Base-by-base conservation (phyloP, 2,329 filamentous ascomycete genomes). In the Fusarium equiseti region DNA sequence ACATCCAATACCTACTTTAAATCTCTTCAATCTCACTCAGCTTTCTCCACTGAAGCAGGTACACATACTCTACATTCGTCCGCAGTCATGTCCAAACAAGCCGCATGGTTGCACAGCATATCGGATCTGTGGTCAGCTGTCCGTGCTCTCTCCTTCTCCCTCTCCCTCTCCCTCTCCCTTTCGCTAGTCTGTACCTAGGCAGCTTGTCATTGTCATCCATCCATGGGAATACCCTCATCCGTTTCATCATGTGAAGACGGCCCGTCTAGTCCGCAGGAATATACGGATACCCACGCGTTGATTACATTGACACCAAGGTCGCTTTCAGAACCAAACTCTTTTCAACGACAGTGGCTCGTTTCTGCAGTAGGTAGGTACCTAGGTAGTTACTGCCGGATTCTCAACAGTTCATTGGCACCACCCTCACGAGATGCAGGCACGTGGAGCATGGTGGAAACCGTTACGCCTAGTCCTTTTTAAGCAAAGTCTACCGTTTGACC, bases 391-490 rank as follows among this genome's bases (percentile, higher is more conserved):
- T 57, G 54, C 62, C 55, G 54, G 54, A 20, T 40, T 24, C 38
- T 51, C 42, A 48, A 49, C 31, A 44, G 46, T 31, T 45, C 64
- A 64, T 64, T 68, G 66, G 61, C 68, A 70, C 68, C 60, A 65
- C 59, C 63, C 55, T 61, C 61, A 35, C 13, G 44, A 54, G n/a
- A 53, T 52, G 43, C 63, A 71, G 66, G 68, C 73, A 71, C 72
- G 68, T 73, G 72, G 73, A 66, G 65, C 53, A 66, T 65, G 50
- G 59, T 63, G 68, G 57, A 68, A 75, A 71, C 71, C 63, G 71
- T 74, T 73, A 42, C 58, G 56, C 61, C 63, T 74, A 55, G 51
- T 66, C 72, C 63, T 45, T 52, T 72, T 73, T 35, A 29, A 74
- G 71, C 52, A 70, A 68, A 73, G 69, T 58, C 68, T 35, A 63